These are phyloP conservation scores for Malus hybrid DNA, from an alignment of 331 rosid genomes.

Conservation along the genomic window DNA sequence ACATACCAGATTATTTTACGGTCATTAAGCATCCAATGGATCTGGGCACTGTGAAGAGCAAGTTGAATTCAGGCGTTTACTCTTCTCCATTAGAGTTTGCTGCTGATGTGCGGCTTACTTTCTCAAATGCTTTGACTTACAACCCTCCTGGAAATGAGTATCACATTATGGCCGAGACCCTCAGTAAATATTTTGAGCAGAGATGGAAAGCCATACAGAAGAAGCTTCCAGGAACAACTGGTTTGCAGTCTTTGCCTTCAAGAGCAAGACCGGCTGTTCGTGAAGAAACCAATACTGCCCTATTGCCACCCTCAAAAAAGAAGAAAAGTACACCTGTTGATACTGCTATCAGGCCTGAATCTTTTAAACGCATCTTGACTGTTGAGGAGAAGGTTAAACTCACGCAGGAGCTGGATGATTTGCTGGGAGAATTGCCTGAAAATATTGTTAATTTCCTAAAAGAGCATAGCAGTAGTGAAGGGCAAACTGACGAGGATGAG, in stretches of 20 bases:
- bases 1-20: slow-evolving; percentile 74
- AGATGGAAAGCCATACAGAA: slow-evolving; percentile 71
- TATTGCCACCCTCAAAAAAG: slow-evolving; percentile 47
- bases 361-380: slow-evolving; percentile 31
- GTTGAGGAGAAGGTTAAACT: slow-evolving; percentile 59
- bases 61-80: slow-evolving; percentile 46
- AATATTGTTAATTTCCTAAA: slow-evolving; percentile 57
- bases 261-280: slow-evolving; percentile 26
- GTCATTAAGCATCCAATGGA: slow-evolving; percentile 95
- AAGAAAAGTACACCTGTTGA: slow-evolving; percentile 33
- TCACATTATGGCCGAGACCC: slow-evolving; percentile 50
- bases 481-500: slow-evolving; percentile 59
- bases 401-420: slow-evolving; percentile 58
- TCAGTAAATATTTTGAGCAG: slow-evolving; percentile 55
- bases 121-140: slow-evolving; percentile 77
- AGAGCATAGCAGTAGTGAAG: slow-evolving; percentile 46
- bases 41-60: slow-evolving; percentile 70
- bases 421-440: slow-evolving; percentile 66
- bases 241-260: slow-evolving; percentile 35
- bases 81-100: slow-evolving; percentile 54
- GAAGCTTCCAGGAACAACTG: slow-evolving; percentile 38
- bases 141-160: slow-evolving; percentile 66
- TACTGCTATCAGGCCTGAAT: slow-evolving; percentile 29
- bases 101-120: slow-evolving; percentile 73
- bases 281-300: slow-evolving; percentile 31